Base-by-base conservation (phyloP, 1,139 yeast genomes). In the Yarrowia galli region DNA sequence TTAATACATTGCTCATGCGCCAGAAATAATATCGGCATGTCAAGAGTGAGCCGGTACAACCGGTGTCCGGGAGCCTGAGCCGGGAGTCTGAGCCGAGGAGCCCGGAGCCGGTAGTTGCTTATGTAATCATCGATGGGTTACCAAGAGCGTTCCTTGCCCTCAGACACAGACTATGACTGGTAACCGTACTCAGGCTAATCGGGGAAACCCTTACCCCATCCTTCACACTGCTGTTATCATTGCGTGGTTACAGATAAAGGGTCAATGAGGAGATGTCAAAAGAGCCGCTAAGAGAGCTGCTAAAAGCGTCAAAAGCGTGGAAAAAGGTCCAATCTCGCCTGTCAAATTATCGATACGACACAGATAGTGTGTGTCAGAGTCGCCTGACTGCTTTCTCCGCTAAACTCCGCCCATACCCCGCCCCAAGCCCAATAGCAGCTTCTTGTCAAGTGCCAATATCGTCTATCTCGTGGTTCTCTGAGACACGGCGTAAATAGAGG, bases 401-500 rank as follows among this genome's bases (percentile, higher is more conserved):
- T 10, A 28, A 28, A 28, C 32, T 22, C 32, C 48, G 20, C 28
- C 10, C 13, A 12, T 22, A 22, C 32, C n/a, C 13, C n/a, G 32
- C 49, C 5, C 10, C 25, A 45, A 20, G 48, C 23, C 15, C n/a
- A 10, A n/a, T 16, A 6, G 32, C 32, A 28, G 32, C 32, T 28
- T 28, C 32, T 28, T 28, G 32, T 28, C 32, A 28, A 28, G 9
- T 28, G 32, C 32, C 32, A 28, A 28, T 28, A 28, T 28, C 32
- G 32, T 10, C 1, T 28, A 28, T 28, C 32, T 28, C 32, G 1
- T 28, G 32, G 32, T 3, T 3, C 10, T 6, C 10, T 28, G 16
- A n/a, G 53, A 46, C 35, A 25, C 53, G 53, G 53, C 53, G 53
- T 16, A 46, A 46, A 46, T 46, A 46, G 53, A 46, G 53, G 15